phyloP scores from a whole-genome alignment of 352 stramenopile genomes.

The Globisporangium paddicum region DNA sequence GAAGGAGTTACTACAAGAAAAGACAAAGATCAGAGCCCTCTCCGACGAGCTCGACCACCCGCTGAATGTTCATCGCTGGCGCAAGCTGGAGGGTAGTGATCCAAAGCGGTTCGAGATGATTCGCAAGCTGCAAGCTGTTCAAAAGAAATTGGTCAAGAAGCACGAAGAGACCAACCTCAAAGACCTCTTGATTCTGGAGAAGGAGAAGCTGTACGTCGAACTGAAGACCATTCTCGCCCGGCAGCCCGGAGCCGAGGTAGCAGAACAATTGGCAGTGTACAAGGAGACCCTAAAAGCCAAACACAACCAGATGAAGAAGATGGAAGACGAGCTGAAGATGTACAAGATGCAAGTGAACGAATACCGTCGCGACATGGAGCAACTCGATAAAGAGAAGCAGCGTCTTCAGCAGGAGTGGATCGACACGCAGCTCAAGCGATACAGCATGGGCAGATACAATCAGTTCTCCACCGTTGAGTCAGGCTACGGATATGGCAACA shows the following conservation, averaged over 20 bases:
- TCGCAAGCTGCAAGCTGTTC: conserved; percentile 81
- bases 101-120: conserved; percentile 88
- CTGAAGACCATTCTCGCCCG: conserved; percentile 87
- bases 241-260: conserved; percentile 84
- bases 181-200: conserved; percentile 72
- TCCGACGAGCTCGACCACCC: conserved; percentile 89
- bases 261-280: conserved; percentile 85
- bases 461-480: background rate
- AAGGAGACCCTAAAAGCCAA: conserved; percentile 88
- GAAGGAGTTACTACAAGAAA: conserved; percentile 74
- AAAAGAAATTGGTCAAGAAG: conserved; percentile 83
- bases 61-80: conserved; percentile 91
- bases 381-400: conserved; percentile 58
- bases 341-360: conserved; percentile 91
- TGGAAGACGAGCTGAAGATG: conserved; percentile 90
- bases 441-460: background rate
- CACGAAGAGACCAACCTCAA: conserved; percentile 67
- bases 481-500: conserved; percentile 1
- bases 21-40: conserved; percentile 85
- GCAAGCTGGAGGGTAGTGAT: conserved; percentile 86
- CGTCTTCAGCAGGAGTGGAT: conserved; percentile 66
- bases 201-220: conserved; percentile 92
- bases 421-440: conserved; percentile 25
- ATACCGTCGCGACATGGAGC: conserved; percentile 61
- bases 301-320: conserved; percentile 65